Evolutionary conservation across 2,329 filamentous ascomycete genomes (phyloP).

Genomic region (Magnaporthiopsis rhizophila): DNA sequence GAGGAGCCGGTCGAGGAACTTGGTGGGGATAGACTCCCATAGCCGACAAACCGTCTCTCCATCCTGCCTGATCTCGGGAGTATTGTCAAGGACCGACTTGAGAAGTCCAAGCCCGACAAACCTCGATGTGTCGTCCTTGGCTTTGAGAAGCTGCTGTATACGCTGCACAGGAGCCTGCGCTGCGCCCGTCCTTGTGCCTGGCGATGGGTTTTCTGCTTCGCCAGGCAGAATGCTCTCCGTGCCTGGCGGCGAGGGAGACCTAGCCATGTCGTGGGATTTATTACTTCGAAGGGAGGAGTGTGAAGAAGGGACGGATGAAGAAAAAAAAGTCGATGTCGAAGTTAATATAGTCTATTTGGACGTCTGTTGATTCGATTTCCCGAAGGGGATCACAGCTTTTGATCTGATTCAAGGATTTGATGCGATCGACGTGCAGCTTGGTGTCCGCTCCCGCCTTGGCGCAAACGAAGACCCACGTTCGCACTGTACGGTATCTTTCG

Average conservation of each 20-base stretch:
- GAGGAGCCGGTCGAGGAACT: slow-evolving; percentile 57
- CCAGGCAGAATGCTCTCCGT: neutral
- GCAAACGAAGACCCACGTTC: neutral
- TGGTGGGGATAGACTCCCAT: slow-evolving; percentile 53
- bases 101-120: slow-evolving; percentile 61
- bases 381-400: neutral
- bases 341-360: neutral
- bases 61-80: slow-evolving; percentile 41
- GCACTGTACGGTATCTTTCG: neutral
- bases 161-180: slow-evolving; percentile 29
- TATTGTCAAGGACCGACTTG: slow-evolving; percentile 57
- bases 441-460: neutral
- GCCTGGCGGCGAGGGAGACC: neutral
- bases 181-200: neutral
- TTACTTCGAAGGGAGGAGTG: neutral
- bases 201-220: too few species aligned
- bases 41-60: slow-evolving; percentile 35
- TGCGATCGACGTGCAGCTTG: neutral
- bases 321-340: neutral
- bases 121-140: slow-evolving; percentile 58
- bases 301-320: neutral
- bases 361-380: neutral
- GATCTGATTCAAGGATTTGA: neutral
- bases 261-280: neutral
- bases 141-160: slow-evolving; percentile 45